These are phyloP conservation scores for Entonaema liquescens DNA, from an alignment of 495 filamentous ascomycete genomes.

Conservation along the genomic window DNA sequence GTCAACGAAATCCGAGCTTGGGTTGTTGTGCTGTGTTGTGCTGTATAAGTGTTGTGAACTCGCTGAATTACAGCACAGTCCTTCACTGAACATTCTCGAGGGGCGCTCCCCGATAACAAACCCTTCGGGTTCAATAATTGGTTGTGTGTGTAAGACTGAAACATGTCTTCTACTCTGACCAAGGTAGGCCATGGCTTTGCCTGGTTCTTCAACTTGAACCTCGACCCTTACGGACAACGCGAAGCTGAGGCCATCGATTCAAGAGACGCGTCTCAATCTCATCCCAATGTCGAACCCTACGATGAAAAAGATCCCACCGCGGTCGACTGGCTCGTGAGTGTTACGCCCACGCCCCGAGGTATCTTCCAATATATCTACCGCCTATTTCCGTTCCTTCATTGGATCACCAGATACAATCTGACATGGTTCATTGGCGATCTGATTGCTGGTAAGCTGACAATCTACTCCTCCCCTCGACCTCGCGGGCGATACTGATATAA, in stretches of 20 bases:
- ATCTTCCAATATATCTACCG: constrained; percentile 33
- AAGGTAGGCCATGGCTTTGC: constrained; percentile 37
- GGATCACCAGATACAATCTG: constrained; percentile 63
- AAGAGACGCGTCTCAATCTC: constrained; percentile 29
- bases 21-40: constrained; percentile 12
- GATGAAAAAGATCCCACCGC: constrained; percentile 34
- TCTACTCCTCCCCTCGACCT: not conserved
- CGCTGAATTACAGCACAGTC: constrained; percentile 4
- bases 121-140: constrained; percentile 2
- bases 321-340: constrained; percentile 29
- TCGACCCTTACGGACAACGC: constrained; percentile 33
- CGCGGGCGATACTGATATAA: constrained; percentile 38
- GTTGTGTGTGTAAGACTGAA: constrained; percentile 23
- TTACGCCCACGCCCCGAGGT: constrained; percentile 32
- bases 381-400: constrained; percentile 55
- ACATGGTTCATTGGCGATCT: constrained; percentile 61
- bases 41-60: not conserved
- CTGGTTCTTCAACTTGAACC: constrained; percentile 41
- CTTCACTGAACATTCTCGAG: not conserved
- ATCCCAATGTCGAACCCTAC: constrained; percentile 35
- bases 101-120: constrained; percentile 17
- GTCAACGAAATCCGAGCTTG: constrained; percentile 3
- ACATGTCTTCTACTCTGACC: constrained; percentile 32
- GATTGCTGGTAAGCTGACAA: constrained; percentile 50
- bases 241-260: constrained; percentile 30